phyloP scores from a whole-genome alignment of 2,329 filamentous ascomycete genomes.

The Pyrenophora teres region DNA sequence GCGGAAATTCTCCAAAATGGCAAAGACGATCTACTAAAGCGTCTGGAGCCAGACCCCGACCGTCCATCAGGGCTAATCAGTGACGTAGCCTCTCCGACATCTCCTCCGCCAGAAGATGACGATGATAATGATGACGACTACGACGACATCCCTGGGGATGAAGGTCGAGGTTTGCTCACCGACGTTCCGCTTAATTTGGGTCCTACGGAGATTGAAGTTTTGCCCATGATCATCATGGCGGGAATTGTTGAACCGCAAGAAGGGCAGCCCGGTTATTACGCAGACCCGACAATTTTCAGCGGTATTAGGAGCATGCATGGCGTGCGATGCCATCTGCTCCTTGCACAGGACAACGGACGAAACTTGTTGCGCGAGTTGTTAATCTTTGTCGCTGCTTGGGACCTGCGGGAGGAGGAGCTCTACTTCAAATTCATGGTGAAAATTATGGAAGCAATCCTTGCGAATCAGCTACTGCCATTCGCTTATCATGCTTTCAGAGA shows the following conservation, averaged over 20 bases:
- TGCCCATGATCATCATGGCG: conserved; percentile 97
- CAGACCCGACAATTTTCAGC: conserved; percentile 57
- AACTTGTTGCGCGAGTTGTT: conserved; percentile 88
- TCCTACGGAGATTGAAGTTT: conserved; percentile 90
- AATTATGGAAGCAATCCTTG: conserved; percentile 90
- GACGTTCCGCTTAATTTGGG: conserved; percentile 94
- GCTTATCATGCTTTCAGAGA: conserved; percentile 91
- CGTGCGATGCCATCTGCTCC: conserved; percentile 83
- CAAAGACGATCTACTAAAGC: conserved; percentile 57
- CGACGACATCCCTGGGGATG: conserved; percentile 71
- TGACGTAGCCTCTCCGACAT: conserved; percentile 47
- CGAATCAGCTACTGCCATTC: conserved; percentile 86
- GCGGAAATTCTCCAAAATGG: conserved; percentile 56
- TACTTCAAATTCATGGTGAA: conserved; percentile 97
- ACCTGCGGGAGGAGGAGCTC: conserved; percentile 87
- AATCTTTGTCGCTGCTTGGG: conserved; percentile 97
- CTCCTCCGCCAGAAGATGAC: conserved; percentile 60
- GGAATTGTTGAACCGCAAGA: conserved; percentile 86
- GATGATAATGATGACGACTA: conserved; percentile 73
- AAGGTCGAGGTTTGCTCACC: conserved; percentile 81
- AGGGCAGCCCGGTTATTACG: conserved; percentile 62
- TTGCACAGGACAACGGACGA: conserved; percentile 87
- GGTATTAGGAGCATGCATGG: conserved; percentile 80
- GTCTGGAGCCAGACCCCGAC: conserved; percentile 53
- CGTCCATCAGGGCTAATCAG: conserved; percentile 46